Evolutionary conservation across 1,139 yeast species (phyloP), one percentile per base, ranked within the genome.

Genomic region (Spencermartinsiella ligniputridi): DNA sequence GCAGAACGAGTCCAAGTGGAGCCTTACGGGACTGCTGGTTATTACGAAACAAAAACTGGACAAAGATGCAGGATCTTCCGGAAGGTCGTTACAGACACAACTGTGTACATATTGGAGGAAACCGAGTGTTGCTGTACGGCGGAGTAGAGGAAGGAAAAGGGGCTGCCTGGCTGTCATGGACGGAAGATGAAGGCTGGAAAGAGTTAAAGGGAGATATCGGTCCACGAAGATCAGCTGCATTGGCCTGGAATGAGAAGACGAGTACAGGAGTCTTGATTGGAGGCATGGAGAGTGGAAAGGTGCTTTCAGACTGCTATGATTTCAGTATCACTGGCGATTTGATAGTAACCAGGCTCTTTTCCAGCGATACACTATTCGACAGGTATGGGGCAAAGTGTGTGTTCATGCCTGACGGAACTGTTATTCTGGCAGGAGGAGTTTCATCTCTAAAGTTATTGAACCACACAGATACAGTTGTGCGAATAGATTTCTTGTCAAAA

Each of bases 1-100:
- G 95, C 2, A 71, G 95, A 50, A 67, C 75, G 2, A 72, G 79
- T 5, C 95, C 95, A 1, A 73, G 75, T 1, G 60, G 62, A 8
- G 64, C 69, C 0, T 61, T 77, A 33, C 39, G 53, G 2, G 81
- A 76, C 42, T 60, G 68, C 35, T 76, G 77, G 77, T 13, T 61
- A 1, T 42, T 63, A 2, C 29, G 40, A 13, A 35, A 46, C 19
- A 41, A 52, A 30, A 35, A 48, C 27, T 76, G 84, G 83, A 38
- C 40, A 2, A 43, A 53, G 41, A 37, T 69, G 39, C 68, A 56
- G 3, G 61, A 68, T 18, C 50, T 83, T 30, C 76, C 78, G 19
- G 24, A 18, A 15, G 43, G 46, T 13, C 21, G 48, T 20, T 46
- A 22, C 20, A 20, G 49, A n/a, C 49, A 46, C 17, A 33, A 41